phyloP scores from a whole-genome alignment of 192 early-diverging fungal species.

The Coemansia erecta region DNA sequence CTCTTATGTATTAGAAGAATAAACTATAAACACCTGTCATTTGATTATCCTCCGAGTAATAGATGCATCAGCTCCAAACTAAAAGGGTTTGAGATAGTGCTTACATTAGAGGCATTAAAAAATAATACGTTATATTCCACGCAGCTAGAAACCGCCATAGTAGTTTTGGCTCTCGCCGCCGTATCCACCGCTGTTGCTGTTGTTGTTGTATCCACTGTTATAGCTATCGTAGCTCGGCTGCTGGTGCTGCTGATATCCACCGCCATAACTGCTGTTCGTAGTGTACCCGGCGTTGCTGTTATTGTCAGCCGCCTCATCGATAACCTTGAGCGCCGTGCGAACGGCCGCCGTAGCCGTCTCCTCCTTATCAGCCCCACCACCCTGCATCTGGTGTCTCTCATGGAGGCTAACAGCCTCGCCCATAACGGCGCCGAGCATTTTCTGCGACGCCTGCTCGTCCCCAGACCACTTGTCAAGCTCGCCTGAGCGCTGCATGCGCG shows the following conservation, averaged over 20 bases:
- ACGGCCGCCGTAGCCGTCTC: constrained; percentile 34
- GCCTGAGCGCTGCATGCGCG: constrained; percentile 17
- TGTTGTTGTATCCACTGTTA: constrained; percentile 7
- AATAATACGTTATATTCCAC: too few species aligned
- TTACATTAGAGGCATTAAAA: neutral
- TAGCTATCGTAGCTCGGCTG: neutral
- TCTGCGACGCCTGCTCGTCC: constrained; percentile 36
- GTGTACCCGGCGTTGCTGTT: neutral
- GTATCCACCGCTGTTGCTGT: constrained; percentile 8
- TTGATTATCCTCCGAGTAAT: too few species aligned
- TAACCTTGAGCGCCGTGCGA: constrained; percentile 36
- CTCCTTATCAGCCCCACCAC: constrained; percentile 38
- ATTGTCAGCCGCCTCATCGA: constrained; percentile 24
- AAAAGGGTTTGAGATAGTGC: too few species aligned
- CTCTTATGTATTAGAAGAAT: too few species aligned
- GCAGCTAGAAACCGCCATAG: neutral
- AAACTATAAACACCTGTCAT: too few species aligned
- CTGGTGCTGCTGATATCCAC: constrained; percentile 3
- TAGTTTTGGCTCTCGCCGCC: constrained; percentile 9
- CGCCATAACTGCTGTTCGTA: too few species aligned
- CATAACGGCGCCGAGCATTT: constrained; percentile 40
- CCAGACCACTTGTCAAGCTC: neutral
- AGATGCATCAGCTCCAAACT: too few species aligned
- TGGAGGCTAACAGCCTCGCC: constrained; percentile 33
- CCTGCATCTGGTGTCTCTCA: constrained; percentile 12